phyloP scores from a whole-genome alignment of 192 early-diverging fungal genomes.

The Coemansia sp. region DNA sequence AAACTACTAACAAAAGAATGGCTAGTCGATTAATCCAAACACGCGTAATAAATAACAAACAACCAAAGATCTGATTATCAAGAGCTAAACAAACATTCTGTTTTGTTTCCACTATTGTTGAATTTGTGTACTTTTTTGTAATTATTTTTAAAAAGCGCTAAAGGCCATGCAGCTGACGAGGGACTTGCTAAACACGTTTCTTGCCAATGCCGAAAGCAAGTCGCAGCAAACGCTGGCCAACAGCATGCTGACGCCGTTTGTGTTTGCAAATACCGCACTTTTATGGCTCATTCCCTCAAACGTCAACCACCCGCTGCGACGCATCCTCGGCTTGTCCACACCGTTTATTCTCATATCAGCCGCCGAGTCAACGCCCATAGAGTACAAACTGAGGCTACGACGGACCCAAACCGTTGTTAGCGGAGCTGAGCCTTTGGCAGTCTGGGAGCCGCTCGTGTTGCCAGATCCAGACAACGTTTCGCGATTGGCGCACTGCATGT shows the following conservation, averaged over 20 bases:
- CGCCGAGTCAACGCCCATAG: background rate
- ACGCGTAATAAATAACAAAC: too few species aligned
- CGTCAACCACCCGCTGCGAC: slow-evolving; percentile 43
- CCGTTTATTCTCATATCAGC: slow-evolving; percentile 41
- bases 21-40: too few species aligned
- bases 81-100: too few species aligned
- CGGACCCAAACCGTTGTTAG: slow-evolving; percentile 16
- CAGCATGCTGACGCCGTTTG: slow-evolving; percentile 29
- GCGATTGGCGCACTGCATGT: slow-evolving; percentile 13
- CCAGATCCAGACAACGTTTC: slow-evolving; percentile 9
- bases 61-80: too few species aligned
- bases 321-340: slow-evolving; percentile 26
- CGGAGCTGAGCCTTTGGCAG: slow-evolving; percentile 33
- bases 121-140: background rate
- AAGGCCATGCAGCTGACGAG: slow-evolving; percentile 37
- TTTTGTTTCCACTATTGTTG: background rate
- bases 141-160: background rate
- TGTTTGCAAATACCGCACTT: slow-evolving; percentile 35
- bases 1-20: too few species aligned
- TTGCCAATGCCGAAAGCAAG: slow-evolving; percentile 23
- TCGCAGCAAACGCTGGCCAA: slow-evolving; percentile 20
- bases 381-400: slow-evolving; percentile 6
- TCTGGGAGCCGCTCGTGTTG: slow-evolving; percentile 19
- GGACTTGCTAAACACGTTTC: slow-evolving; percentile 32
- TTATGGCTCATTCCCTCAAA: slow-evolving; percentile 30